Percentiles rank a stretch among this genome's conserved stretches.
phyloP scores from a whole-genome alignment of 768 basidiomycete species.

The Tremella fuciformis region DNA sequence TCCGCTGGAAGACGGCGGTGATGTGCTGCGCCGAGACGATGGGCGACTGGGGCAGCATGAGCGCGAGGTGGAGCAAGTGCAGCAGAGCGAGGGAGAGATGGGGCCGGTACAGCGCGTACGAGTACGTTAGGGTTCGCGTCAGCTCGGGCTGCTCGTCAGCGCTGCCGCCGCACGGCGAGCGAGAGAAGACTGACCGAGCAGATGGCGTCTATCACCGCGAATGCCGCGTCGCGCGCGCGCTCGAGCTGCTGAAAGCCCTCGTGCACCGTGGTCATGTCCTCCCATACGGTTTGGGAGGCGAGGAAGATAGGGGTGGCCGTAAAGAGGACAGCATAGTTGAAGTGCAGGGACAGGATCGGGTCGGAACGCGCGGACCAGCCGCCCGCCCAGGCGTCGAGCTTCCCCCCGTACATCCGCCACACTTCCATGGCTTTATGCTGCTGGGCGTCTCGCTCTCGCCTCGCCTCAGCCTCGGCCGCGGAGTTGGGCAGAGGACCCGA shows the following conservation, averaged over 20 bases:
- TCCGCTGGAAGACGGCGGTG: conserved; percentile 34
- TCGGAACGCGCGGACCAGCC: conserved; percentile 33
- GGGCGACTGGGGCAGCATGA: conserved; percentile 29
- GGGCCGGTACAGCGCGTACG: conserved; percentile 46
- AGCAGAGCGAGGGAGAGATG: conserved; percentile 37
- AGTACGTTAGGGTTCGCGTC: conserved; percentile 45
- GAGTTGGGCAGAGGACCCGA: neutral
- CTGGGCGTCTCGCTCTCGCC: conserved; percentile 15
- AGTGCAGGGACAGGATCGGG: conserved; percentile 46
- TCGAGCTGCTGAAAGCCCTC: conserved; percentile 45
- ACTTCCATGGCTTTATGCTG: conserved; percentile 21
- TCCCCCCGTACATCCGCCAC: conserved; percentile 26
- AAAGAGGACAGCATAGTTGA: conserved; percentile 44
- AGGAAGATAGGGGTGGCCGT: conserved; percentile 41
- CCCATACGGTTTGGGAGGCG: conserved; percentile 34
- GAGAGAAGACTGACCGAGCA: conserved; percentile 37
- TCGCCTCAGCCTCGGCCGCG: conserved; percentile 10
- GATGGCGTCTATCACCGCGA: conserved; percentile 45
- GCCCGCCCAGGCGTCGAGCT: conserved; percentile 35
- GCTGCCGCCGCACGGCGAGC: neutral
- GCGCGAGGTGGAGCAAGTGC: conserved; percentile 33
- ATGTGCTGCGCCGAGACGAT: conserved; percentile 39
- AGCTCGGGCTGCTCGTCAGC: conserved; percentile 39
- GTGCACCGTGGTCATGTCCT: conserved; percentile 31
- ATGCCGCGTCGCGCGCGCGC: conserved; percentile 46